Base-by-base conservation (phyloP, 768 basidiomycete species). In the Suillus sp. region DNA sequence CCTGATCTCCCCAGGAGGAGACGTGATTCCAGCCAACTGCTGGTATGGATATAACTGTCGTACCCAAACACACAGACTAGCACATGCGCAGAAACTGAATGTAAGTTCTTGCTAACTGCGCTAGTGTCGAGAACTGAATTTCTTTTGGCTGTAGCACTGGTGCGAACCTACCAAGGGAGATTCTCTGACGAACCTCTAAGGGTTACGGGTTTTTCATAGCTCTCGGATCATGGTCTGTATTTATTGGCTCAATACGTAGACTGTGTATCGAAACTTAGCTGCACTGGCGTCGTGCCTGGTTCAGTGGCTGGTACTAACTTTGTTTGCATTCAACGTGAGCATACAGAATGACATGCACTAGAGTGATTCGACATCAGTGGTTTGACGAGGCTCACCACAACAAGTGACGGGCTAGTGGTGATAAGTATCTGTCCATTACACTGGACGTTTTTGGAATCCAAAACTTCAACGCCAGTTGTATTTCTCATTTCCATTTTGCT, bases 41-140 rank as follows among this genome's bases (percentile, higher is more conserved):
- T 74, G 71, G 74, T 75, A 76, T 63, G 75, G 76, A 18, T 77
- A 74, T 59, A 65, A 73, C 25, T 77, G 75, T 59, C 58, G 67
- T 48, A 73, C 70, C 2, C 76, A 77, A 51, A 70, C 59, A 11
- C 67, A 73, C 30, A 71, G 48, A 8, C 7, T 51, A 30, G 51
- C 32, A 32, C 51, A 53, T 13, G 51, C 51, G 20, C 30, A 53
- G 51, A 34, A 53, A 53, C 20, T 53, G 51, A 34, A 53, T n/a
- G 51, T 53, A 11, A 53, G 32, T 53, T 3, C 3, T 34, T 53
- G 32, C 3, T 10, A 32, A 34, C 11, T 34, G 32, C 20, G 11
- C 20, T 53, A 32, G 51, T 53, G 11, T 32, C 32, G 4, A n/a
- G 20, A 11, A 9, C 20, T n/a, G 6, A 53, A 11, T 34, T 53